Conservation (phyloP, 305 asterid genomes). For the Caryopteris hybrid region DNA sequence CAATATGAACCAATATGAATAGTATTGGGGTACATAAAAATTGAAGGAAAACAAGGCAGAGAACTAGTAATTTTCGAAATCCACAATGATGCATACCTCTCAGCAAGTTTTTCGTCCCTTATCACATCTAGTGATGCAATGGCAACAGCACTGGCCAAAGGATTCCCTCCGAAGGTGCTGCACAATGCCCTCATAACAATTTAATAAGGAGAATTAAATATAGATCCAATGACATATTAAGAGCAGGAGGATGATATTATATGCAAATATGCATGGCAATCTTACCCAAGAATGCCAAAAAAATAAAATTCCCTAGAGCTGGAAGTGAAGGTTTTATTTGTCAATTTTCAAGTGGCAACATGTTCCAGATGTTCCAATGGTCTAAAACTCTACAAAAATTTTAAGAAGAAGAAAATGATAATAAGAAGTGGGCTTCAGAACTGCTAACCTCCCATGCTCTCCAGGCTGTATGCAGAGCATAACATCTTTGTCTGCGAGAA, state of each 20-base stretch:
- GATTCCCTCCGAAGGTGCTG: constrained; percentile 99
- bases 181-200: constrained; percentile 6
- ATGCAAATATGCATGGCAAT: too few species aligned
- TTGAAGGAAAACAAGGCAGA: neutral
- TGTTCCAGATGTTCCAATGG: too few species aligned
- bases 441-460: constrained; percentile 91
- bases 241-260: neutral
- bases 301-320: too few species aligned
- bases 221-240: neutral
- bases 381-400: too few species aligned
- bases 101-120: constrained; percentile 71
- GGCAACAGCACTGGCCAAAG: constrained; percentile 95
- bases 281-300: too few species aligned
- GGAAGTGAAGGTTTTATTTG: too few species aligned
- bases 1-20: neutral
- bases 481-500: constrained; percentile 87
- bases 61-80: neutral
- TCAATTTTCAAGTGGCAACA: too few species aligned
- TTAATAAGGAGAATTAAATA: neutral
- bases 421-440: neutral
- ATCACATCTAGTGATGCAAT: constrained; percentile 86
- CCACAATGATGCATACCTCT: constrained; percentile 44
- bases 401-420: neutral
- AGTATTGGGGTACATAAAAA: neutral
- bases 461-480: constrained; percentile 99